A percentile compares a stretch with the other conserved stretches of the same genome.
phyloP scores from a whole-genome alignment of 2,329 filamentous ascomycete species.

The Ceratocystis lukuohia region DNA sequence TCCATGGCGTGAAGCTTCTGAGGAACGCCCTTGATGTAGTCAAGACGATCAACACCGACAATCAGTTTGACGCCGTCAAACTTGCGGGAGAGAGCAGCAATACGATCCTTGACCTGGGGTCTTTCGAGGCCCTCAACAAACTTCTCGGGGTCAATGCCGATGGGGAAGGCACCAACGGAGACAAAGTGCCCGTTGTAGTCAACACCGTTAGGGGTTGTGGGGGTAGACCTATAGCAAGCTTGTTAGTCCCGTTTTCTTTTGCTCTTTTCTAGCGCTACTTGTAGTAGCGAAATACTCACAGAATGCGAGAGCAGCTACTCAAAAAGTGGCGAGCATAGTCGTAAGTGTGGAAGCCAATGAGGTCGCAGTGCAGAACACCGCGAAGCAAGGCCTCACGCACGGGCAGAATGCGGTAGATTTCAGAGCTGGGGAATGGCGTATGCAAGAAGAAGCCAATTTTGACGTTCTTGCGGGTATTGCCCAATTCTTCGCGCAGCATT shows the following conservation, averaged over 20 bases:
- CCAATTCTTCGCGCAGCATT: constrained; percentile 86
- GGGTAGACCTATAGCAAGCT: constrained; percentile 37
- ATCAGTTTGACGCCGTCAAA: constrained; percentile 95
- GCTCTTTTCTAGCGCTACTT: too few relatives aligned
- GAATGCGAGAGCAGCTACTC: constrained; percentile 87
- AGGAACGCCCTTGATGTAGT: constrained; percentile 98
- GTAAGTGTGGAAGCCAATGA: constrained; percentile 97
- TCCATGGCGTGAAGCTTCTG: constrained; percentile 95
- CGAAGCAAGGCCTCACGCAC: constrained; percentile 79
- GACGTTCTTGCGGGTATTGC: constrained; percentile 68
- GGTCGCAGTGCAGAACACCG: constrained; percentile 81
- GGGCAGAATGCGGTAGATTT: constrained; percentile 91
- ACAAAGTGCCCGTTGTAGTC: constrained; percentile 81
- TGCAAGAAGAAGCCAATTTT: constrained; percentile 98
- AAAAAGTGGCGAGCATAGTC: constrained; percentile 98
- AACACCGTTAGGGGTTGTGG: constrained; percentile 84
- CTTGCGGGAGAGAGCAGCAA: constrained; percentile 70
- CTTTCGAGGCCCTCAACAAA: constrained; percentile 81
- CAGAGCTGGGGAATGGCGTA: constrained; percentile 90
- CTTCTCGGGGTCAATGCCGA: constrained; percentile 94
- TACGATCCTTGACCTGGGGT: constrained; percentile 74
- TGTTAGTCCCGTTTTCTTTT: neutral
- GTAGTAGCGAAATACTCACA: constrained; percentile 37
- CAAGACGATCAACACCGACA: constrained; percentile 87
- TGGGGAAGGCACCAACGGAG: constrained; percentile 88